A percentile compares a stretch with the other conserved stretches of the same genome.
Conservation (phyloP, 495 filamentous ascomycete genomes). For the Jackrogersella multiformis region DNA sequence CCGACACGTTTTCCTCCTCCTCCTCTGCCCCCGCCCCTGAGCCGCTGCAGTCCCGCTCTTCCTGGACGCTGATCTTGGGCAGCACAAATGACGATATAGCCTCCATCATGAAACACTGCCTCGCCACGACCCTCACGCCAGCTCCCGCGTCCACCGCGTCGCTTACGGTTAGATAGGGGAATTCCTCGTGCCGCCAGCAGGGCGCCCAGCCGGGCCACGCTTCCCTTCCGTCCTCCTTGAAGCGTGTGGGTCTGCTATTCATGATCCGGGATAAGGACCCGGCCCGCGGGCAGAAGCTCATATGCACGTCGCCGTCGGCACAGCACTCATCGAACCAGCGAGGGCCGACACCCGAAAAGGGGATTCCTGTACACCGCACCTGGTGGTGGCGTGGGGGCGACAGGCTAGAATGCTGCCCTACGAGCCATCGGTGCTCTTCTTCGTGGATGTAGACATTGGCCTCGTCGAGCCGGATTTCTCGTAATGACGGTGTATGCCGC, state of each 20-base stretch:
- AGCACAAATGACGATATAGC: conserved; percentile 38
- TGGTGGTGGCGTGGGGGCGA: conserved; percentile 55
- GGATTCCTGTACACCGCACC: conserved; percentile 64
- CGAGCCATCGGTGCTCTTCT: conserved; percentile 62
- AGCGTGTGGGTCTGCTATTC: conserved; percentile 24
- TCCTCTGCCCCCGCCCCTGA: too few relatives aligned
- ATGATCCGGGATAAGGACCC: conserved; percentile 43
- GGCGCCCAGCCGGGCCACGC: conserved; percentile 56
- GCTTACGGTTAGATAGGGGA: conserved; percentile 64
- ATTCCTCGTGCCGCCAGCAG: conserved; percentile 65
- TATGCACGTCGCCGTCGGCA: conserved; percentile 57
- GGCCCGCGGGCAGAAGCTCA: conserved; percentile 55
- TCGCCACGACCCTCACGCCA: conserved; percentile 63
- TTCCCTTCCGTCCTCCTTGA: not conserved
- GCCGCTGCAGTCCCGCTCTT: not conserved
- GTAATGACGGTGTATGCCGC: conserved; percentile 61
- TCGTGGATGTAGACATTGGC: conserved; percentile 61
- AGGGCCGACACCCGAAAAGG: conserved; percentile 62
- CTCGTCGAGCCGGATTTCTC: conserved; percentile 64
- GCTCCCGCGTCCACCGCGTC: conserved; percentile 63
- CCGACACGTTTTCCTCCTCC: conserved; percentile 41
- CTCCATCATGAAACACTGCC: conserved; percentile 51
- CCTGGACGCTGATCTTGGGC: conserved; percentile 32
- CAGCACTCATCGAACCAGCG: conserved; percentile 60
- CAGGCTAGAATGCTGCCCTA: conserved; percentile 53